These are phyloP conservation scores for Oryza rufipogon DNA, from an alignment of 176 grass and related monocot species.

Conservation along the genomic window DNA sequence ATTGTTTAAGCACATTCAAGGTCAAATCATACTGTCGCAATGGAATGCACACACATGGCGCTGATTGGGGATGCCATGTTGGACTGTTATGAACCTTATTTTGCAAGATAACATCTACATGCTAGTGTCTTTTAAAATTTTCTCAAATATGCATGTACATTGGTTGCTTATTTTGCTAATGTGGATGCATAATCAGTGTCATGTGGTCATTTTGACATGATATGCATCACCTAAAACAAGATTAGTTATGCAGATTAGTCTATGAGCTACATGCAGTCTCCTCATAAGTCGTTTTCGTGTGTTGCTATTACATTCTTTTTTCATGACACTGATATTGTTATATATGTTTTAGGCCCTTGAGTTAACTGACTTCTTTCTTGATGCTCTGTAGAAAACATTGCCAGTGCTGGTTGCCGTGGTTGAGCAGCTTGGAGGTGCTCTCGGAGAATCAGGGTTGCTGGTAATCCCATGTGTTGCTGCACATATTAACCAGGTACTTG, in stretches of 20 bases:
- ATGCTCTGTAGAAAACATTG: constrained; percentile 71
- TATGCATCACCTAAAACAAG: neutral
- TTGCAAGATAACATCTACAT: neutral
- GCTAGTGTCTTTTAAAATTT: neutral
- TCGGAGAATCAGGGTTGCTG: constrained; percentile 74
- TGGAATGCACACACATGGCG: neutral
- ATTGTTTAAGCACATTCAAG: neutral
- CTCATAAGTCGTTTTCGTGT: neutral
- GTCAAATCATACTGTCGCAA: neutral
- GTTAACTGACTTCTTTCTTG: constrained; percentile 17
- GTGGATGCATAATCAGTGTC: neutral
- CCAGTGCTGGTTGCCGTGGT: constrained; percentile 86
- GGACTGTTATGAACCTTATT: neutral
- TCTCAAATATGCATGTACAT: neutral
- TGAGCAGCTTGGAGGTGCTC: constrained; percentile 76
- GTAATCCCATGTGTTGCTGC: constrained; percentile 72
- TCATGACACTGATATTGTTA: neutral
- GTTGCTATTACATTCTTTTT: neutral
- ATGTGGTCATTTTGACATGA: neutral
- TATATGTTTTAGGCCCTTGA: neutral
- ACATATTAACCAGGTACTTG: constrained; percentile 84
- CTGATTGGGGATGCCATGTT: neutral
- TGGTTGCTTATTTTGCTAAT: neutral
- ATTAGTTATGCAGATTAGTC: neutral
- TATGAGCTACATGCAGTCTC: neutral